phyloP scores from a whole-genome alignment of 352 stramenopile genomes.

The Pythium monospermum region DNA sequence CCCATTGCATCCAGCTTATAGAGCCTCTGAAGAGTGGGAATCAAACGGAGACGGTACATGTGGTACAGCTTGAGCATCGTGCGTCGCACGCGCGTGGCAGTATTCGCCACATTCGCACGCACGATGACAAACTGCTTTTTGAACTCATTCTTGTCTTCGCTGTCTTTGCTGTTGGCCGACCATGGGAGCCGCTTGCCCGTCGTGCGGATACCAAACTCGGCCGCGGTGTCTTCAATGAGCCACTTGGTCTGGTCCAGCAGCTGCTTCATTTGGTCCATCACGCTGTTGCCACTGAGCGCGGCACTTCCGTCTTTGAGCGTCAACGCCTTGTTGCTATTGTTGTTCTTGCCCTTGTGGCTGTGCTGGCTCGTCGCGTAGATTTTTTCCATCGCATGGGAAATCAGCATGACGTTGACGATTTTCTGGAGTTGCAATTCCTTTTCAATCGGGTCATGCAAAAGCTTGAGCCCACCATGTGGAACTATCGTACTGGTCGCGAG shows the following conservation, averaged over 20 bases:
- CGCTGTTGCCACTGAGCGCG: constrained; percentile 11
- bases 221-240: constrained; percentile 43
- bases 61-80: constrained; percentile 58
- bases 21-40: constrained; percentile 47
- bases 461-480: constrained; percentile 18
- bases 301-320: constrained; percentile 11
- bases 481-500: constrained; percentile 28
- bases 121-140: constrained; percentile 30
- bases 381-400: constrained; percentile 33
- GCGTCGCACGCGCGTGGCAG: constrained; percentile 41
- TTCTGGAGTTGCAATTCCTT: constrained; percentile 51
- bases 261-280: constrained; percentile 33
- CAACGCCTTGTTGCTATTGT: background rate
- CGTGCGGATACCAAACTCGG: constrained; percentile 40
- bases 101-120: constrained; percentile 42
- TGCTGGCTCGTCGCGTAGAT: constrained; percentile 22
- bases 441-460: constrained; percentile 30
- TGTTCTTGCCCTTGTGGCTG: background rate
- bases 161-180: constrained; percentile 24
- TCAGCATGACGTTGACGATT: constrained; percentile 39
- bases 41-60: constrained; percentile 38
- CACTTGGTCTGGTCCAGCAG: constrained; percentile 42
- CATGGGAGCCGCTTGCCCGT: constrained; percentile 35
- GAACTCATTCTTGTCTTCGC: constrained; percentile 9
- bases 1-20: constrained; percentile 45